These are phyloP conservation scores for Reticulascus tulasneorum DNA, from an alignment of 2,329 filamentous ascomycete species.

Conservation along the genomic window DNA sequence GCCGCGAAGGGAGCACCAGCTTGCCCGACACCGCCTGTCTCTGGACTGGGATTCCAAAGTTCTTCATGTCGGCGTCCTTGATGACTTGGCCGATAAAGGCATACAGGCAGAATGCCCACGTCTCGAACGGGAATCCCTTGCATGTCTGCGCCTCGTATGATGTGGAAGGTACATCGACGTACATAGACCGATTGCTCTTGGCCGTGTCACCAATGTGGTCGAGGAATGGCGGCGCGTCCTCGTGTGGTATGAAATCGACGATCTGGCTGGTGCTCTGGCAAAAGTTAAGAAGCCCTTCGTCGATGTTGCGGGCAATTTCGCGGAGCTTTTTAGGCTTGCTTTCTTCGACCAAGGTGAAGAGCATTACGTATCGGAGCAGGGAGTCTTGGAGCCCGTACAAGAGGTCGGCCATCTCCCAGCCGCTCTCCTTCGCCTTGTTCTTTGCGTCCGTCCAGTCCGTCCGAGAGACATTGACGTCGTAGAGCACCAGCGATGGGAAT, in stretches of 20 bases:
- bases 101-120: constrained; percentile 39
- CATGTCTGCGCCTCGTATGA: constrained; percentile 25
- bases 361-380: constrained; percentile 29
- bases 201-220: constrained; percentile 29
- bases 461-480: constrained; percentile 34
- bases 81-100: constrained; percentile 34
- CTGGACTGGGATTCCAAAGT: constrained; percentile 13
- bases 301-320: constrained; percentile 26
- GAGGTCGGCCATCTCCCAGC: constrained; percentile 29
- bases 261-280: constrained; percentile 11
- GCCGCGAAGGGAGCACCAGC: constrained; percentile 34
- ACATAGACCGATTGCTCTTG: constrained; percentile 24
- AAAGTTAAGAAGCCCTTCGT: constrained; percentile 26
- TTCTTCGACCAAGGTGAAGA: constrained; percentile 26
- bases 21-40: constrained; percentile 28
- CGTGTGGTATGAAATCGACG: constrained; percentile 26
- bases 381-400: constrained; percentile 24
- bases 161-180: constrained; percentile 25
- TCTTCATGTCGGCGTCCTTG: constrained; percentile 28
- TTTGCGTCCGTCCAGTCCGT: constrained; percentile 30
- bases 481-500: constrained; percentile 42
- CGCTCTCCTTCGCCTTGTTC: constrained; percentile 19
- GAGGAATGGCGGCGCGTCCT: constrained; percentile 26
- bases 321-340: constrained; percentile 17
- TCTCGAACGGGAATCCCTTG: constrained; percentile 30